phyloP scores from a whole-genome alignment of 306 rosid species.

The Canavalia ensiformis region DNA sequence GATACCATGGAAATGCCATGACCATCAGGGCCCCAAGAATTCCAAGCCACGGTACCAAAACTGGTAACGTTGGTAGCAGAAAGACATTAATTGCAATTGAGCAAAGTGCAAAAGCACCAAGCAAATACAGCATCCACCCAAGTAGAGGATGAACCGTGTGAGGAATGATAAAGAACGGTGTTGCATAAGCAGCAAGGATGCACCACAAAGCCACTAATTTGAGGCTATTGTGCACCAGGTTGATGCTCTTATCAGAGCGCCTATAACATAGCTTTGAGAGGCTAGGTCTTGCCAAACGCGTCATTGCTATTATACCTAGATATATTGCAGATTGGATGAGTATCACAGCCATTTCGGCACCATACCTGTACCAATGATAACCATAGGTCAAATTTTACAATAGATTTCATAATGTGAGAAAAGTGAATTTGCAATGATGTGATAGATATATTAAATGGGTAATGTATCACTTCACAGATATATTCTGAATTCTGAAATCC shows the following conservation, averaged over 20 bases:
- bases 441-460: neutral
- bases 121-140: conserved; percentile 76
- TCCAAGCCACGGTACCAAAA: conserved; percentile 65
- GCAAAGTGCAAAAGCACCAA: conserved; percentile 66
- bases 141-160: conserved; percentile 74
- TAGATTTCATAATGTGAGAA: neutral
- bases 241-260: conserved; percentile 63
- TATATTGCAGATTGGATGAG: conserved; percentile 61
- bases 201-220: conserved; percentile 65
- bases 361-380: conserved; percentile 58
- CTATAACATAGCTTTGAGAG: conserved; percentile 70
- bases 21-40: conserved; percentile 67
- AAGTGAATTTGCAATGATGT: neutral
- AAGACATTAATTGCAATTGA: conserved; percentile 60
- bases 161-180: conserved; percentile 71
- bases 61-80: conserved; percentile 66
- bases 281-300: conserved; percentile 70
- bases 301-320: conserved; percentile 64
- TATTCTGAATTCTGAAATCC: no score
- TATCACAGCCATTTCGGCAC: conserved; percentile 65
- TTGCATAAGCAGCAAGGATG: conserved; percentile 64
- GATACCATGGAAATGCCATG: conserved; percentile 82
- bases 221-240: conserved; percentile 57
- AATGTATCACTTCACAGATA: neutral
- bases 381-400: neutral